A percentile compares a stretch with the other conserved stretches of the same genome.
These are phyloP conservation scores for Xylariaceae sp. DNA, from an alignment of 2,329 filamentous ascomycete genomes.

Conservation along the genomic window DNA sequence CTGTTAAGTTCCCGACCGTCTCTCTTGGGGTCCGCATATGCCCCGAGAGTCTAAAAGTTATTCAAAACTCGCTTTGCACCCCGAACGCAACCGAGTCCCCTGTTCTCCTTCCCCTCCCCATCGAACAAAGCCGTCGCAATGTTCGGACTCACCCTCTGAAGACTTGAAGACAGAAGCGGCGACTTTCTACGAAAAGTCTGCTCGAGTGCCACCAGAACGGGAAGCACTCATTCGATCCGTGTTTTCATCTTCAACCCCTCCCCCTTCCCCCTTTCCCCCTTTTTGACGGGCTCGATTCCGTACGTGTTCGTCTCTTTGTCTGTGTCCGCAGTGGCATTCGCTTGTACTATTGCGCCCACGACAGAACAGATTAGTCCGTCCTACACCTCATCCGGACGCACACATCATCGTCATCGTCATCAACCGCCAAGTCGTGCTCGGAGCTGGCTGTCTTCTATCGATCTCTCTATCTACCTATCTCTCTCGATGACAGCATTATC, in stretches of 20 bases:
- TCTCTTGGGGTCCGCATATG: constrained; percentile 19
- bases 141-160: constrained; percentile 51
- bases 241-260: constrained; percentile 10
- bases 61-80: constrained; percentile 35
- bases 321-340: constrained; percentile 45
- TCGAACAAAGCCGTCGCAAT: constrained; percentile 50
- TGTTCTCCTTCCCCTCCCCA: constrained; percentile 36
- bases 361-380: constrained; percentile 14
- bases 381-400: constrained; percentile 15
- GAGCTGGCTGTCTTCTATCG: not conserved
- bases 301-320: constrained; percentile 12
- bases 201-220: constrained; percentile 34
- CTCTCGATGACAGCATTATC: constrained; percentile 12
- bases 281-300: constrained; percentile 17
- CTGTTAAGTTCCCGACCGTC: constrained; percentile 15
- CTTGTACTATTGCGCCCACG: constrained; percentile 44
- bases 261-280: constrained; percentile 4
- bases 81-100: constrained; percentile 28
- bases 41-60: constrained; percentile 19
- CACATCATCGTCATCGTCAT: constrained; percentile 11
- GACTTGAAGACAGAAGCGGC: constrained; percentile 42
- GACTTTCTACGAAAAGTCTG: constrained; percentile 47
- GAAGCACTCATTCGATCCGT: constrained; percentile 15
- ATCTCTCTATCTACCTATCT: not conserved
- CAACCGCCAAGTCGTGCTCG: not conserved